Percentiles rank a stretch among this genome's conserved stretches.
Conservation (phyloP, 768 basidiomycete species). For the Wakefieldia striispora region DNA sequence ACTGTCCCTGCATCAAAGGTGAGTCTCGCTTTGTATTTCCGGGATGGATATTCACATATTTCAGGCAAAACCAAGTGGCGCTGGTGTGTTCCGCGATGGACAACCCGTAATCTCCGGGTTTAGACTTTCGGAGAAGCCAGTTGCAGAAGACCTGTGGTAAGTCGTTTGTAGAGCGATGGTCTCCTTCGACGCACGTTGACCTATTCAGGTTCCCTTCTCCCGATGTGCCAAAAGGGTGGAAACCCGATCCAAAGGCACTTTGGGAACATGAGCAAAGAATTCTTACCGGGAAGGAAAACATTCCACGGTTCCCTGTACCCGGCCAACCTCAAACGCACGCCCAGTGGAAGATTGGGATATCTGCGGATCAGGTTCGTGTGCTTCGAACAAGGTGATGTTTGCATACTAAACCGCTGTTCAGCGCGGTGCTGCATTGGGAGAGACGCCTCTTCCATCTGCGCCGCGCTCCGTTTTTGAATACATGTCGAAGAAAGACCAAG, state of each 20-base stretch:
- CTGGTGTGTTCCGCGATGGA: conserved; percentile 68
- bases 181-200: conserved; percentile 15
- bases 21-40: neutral
- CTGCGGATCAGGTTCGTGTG: conserved; percentile 68
- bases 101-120: conserved; percentile 74
- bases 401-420: conserved; percentile 31
- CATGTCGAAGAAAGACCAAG: conserved; percentile 88
- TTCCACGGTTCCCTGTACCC: conserved; percentile 17
- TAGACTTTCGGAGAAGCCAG: conserved; percentile 60
- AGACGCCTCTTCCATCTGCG: conserved; percentile 64
- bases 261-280: conserved; percentile 54
- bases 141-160: conserved; percentile 70
- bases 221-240: conserved; percentile 82
- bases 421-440: conserved; percentile 84
- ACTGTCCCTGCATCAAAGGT: conserved; percentile 11
- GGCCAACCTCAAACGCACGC: conserved; percentile 36
- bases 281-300: conserved; percentile 45
- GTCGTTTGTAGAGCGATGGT: conserved; percentile 21
- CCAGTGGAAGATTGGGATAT: conserved; percentile 57
- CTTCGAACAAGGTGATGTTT: neutral
- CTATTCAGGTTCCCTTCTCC: conserved; percentile 75
- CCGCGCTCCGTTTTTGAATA: conserved; percentile 91
- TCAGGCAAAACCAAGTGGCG: conserved; percentile 14
- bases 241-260: conserved; percentile 75
- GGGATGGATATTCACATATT: conserved; percentile 11